Conservation (phyloP, 2,329 filamentous ascomycete genomes). For the Fusarium hostae region DNA sequence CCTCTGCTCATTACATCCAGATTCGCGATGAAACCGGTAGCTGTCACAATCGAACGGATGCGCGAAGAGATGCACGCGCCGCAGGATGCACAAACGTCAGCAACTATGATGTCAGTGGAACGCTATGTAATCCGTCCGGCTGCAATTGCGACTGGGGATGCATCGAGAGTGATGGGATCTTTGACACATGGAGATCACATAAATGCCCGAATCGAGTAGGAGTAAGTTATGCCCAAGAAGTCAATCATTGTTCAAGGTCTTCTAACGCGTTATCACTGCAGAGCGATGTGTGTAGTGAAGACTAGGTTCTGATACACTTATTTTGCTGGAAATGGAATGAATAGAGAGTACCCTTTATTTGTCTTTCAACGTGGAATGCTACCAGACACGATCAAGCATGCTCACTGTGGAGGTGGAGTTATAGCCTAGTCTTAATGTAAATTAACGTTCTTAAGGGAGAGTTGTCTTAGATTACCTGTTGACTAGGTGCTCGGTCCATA, state of each 20-base stretch:
- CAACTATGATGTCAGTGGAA: not conserved
- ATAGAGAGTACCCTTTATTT: not conserved
- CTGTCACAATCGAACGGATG: not conserved
- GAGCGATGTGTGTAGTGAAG: not conserved
- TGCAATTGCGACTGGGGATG: conserved; percentile 7
- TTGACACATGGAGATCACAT: not conserved
- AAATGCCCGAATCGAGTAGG: not conserved
- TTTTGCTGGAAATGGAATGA: rapidly evolving
- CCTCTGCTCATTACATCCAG: not conserved
- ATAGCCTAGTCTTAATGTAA: not conserved
- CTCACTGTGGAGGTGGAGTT: not conserved
- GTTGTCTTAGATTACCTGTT: not conserved
- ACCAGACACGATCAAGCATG: not conserved
- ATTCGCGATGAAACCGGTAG: not conserved
- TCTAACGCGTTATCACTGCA: rapidly evolving
- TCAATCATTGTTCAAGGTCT: rapidly evolving
- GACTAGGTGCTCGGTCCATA: too few species aligned
- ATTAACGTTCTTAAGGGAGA: not conserved
- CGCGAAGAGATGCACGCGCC: not conserved
- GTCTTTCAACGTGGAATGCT: not conserved
- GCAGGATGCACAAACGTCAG: not conserved
- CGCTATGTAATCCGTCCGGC: not conserved
- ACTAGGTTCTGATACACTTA: rapidly evolving
- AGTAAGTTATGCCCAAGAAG: not conserved
- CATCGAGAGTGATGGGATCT: not conserved